Conservation (phyloP, 768 basidiomycete genomes). For the Amanita brunnescens region DNA sequence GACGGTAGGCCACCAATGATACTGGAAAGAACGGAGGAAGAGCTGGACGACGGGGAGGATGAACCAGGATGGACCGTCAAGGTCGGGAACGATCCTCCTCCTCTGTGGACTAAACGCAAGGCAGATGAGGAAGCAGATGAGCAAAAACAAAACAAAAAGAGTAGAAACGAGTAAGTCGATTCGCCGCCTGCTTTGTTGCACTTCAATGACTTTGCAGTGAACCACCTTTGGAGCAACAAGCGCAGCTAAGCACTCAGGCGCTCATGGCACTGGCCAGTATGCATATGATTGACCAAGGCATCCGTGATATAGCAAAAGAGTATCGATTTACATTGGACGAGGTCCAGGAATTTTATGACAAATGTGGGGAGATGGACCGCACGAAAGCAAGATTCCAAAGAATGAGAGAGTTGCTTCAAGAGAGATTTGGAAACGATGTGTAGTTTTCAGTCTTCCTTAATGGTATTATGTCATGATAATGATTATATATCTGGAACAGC, state of each 20-base stretch:
- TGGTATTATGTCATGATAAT: not conserved
- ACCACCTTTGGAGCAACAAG: not conserved
- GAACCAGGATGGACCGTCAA: slow-evolving; percentile 60
- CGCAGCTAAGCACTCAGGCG: slow-evolving; percentile 21
- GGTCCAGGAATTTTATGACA: slow-evolving; percentile 72
- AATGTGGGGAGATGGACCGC: slow-evolving; percentile 59
- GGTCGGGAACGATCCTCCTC: slow-evolving; percentile 54
- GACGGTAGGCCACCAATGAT: slow-evolving; percentile 5
- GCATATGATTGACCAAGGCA: slow-evolving; percentile 59
- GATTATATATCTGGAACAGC: too few relatives aligned
- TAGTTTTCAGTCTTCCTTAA: not conserved
- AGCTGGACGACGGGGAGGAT: slow-evolving; percentile 52
- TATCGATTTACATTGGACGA: slow-evolving; percentile 68
- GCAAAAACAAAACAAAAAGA: slow-evolving; percentile 30
- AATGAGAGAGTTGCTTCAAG: slow-evolving; percentile 48
- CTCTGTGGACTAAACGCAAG: slow-evolving; percentile 62
- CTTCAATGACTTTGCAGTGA: not conserved
- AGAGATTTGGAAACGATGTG: slow-evolving; percentile 27
- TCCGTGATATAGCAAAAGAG: slow-evolving; percentile 59
- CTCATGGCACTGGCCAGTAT: slow-evolving; percentile 32
- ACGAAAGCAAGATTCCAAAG: slow-evolving; percentile 57
- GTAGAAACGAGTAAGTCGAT: slow-evolving; percentile 32
- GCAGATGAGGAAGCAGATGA: slow-evolving; percentile 28
- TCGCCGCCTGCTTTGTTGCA: not conserved
- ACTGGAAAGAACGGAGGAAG: slow-evolving; percentile 39